These are phyloP conservation scores for Eutypella sp. DNA, from an alignment of 2,329 filamentous ascomycete genomes.

Conservation along the genomic window DNA sequence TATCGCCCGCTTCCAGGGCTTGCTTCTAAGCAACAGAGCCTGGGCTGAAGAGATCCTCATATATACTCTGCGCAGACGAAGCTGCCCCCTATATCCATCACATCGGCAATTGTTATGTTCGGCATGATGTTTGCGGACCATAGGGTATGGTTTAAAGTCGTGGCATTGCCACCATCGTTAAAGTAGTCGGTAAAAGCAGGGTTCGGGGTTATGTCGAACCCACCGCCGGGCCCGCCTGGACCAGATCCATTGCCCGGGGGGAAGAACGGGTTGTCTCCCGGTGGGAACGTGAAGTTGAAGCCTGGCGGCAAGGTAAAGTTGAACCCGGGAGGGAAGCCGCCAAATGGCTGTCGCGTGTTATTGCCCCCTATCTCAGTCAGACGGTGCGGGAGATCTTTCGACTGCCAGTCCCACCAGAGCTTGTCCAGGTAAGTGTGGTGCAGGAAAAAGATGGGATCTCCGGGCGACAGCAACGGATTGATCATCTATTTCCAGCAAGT, in stretches of 20 bases:
- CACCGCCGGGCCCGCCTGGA: slow-evolving; percentile 7
- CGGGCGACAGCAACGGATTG: slow-evolving; percentile 15
- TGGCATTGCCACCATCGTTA: slow-evolving; percentile 19
- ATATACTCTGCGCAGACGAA: slow-evolving; percentile 20
- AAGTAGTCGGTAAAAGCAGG: slow-evolving; percentile 18
- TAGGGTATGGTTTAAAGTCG: slow-evolving; percentile 23
- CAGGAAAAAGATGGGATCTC: slow-evolving; percentile 22
- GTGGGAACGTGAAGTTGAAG: slow-evolving; percentile 5
- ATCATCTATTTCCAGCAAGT: slow-evolving; percentile 14
- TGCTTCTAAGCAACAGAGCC: too few species aligned
- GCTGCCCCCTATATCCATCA: slow-evolving; percentile 17
- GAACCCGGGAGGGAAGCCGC: slow-evolving; percentile 5
- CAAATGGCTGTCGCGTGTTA: slow-evolving; percentile 9
- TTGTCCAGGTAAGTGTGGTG: slow-evolving; percentile 22
- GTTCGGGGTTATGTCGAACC: slow-evolving; percentile 6
- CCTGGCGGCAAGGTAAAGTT: slow-evolving; percentile 10
- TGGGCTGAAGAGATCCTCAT: too few species aligned
- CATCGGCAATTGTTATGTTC: slow-evolving; percentile 23
- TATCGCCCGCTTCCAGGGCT: too few species aligned
- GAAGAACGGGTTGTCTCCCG: slow-evolving; percentile 1
- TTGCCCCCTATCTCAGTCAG: slow-evolving; percentile 17
- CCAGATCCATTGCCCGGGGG: slow-evolving; percentile 6
- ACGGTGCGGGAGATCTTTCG: slow-evolving; percentile 12
- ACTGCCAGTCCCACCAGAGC: slow-evolving; percentile 22
- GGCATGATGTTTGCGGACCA: slow-evolving; percentile 19